phyloP scores from a whole-genome alignment of 208 protist species.

The Trypanosoma grayi region DNA sequence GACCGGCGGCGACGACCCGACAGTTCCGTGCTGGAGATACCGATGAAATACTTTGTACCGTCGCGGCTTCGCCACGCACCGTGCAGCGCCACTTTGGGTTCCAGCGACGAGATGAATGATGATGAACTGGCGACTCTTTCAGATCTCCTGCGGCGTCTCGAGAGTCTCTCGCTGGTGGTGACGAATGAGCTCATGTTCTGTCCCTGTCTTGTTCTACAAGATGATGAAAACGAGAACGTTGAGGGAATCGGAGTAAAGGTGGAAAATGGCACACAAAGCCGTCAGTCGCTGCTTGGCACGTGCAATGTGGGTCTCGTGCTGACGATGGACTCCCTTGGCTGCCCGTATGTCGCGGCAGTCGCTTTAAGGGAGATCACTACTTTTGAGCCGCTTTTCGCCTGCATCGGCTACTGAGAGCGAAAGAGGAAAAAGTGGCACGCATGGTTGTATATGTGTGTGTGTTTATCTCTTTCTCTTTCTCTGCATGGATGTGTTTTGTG shows the following conservation, averaged over 20 bases:
- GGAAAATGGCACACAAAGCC: neutral
- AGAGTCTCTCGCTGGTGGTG: slow-evolving; percentile 60
- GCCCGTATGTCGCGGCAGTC: slow-evolving; percentile 67
- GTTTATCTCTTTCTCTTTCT: slow-evolving; percentile 6
- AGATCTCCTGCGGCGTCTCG: slow-evolving; percentile 42
- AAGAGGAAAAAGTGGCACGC: too few species aligned
- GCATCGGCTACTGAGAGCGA: slow-evolving; percentile 45
- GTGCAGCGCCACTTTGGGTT: too few species aligned
- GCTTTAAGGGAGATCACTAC: slow-evolving; percentile 54
- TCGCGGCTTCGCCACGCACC: slow-evolving; percentile 22
- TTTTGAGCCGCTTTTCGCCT: slow-evolving; percentile 78
- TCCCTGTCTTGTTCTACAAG: slow-evolving; percentile 41
- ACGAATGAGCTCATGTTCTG: slow-evolving; percentile 91
- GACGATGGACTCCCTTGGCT: slow-evolving; percentile 67
- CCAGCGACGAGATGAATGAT: neutral
- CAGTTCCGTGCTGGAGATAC: slow-evolving; percentile 63
- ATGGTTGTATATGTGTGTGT: neutral
- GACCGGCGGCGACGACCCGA: slow-evolving; percentile 54
- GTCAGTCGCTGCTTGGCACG: slow-evolving; percentile 29
- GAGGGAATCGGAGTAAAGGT: too few species aligned
- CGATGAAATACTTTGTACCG: slow-evolving; percentile 62
- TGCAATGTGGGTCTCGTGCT: slow-evolving; percentile 74
- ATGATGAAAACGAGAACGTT: too few species aligned
- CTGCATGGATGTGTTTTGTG: neutral
- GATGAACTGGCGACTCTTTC: slow-evolving; percentile 1